Conservation (phyloP, 345 rosid genomes). For the Populus nigra region DNA sequence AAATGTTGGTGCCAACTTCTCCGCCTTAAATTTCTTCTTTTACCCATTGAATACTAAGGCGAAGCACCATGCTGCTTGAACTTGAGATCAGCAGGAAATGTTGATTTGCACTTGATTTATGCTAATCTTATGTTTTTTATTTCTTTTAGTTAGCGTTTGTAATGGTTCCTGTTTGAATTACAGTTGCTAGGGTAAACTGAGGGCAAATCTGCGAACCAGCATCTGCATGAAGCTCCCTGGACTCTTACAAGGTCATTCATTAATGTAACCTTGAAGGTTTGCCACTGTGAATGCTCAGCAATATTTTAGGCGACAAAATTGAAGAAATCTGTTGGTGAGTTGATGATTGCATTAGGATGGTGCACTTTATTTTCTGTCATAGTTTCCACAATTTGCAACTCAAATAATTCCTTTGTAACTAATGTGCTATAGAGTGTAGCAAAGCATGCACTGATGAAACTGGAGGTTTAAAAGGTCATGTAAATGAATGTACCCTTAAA, state of each 20-base stretch:
- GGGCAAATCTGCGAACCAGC: not conserved
- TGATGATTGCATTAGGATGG: not conserved
- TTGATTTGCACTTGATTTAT: no score
- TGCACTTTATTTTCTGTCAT: not conserved
- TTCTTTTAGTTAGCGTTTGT: not conserved
- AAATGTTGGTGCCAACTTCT: not conserved
- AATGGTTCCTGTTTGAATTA: not conserved
- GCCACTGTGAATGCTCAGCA: not conserved
- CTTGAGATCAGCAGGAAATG: not conserved
- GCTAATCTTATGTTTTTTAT: not conserved
- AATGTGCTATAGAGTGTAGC: not conserved
- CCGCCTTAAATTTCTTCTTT: not conserved
- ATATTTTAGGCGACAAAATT: not conserved
- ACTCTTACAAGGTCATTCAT: not conserved
- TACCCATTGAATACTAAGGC: not conserved
- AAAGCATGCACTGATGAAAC: not conserved
- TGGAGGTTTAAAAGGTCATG: not conserved
- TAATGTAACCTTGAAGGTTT: not conserved
- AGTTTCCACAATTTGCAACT: not conserved
- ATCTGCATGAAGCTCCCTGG: not conserved
- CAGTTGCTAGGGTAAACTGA: not conserved
- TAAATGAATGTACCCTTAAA: not conserved
- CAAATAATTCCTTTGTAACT: not conserved
- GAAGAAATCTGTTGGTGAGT: slow-evolving; percentile 4
- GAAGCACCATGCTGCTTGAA: not conserved